Percentiles rank a stretch among this genome's conserved stretches.
These are phyloP conservation scores for Colletotrichum tropicale DNA, from an alignment of 2,329 filamentous ascomycete species.

Conservation along the genomic window DNA sequence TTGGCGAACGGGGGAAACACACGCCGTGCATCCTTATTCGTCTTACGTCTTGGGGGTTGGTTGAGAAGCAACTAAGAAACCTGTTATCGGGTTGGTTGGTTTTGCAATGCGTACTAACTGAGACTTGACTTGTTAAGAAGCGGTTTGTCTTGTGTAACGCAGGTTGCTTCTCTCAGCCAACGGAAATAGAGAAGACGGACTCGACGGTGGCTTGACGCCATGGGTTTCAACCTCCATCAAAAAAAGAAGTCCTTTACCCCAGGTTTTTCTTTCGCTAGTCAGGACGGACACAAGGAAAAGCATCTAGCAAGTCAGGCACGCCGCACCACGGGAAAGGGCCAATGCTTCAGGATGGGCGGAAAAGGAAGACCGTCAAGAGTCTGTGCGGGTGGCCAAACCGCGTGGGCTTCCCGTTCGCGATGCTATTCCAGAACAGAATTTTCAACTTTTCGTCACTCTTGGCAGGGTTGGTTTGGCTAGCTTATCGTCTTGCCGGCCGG, in stretches of 20 bases:
- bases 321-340: background rate
- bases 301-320: background rate
- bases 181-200: background rate
- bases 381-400: conserved; percentile 4
- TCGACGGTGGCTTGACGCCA: conserved; percentile 4
- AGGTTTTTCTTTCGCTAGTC: background rate
- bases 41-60: background rate
- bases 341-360: background rate
- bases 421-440: background rate
- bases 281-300: background rate
- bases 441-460: background rate
- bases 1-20: background rate
- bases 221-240: background rate
- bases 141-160: background rate
- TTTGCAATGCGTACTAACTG: background rate
- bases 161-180: background rate
- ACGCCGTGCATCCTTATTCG: background rate
- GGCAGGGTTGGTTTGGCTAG: background rate
- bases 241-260: background rate
- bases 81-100: background rate
- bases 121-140: background rate
- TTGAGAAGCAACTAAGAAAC: background rate
- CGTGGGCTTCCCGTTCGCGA: background rate
- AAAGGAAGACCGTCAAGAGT: background rate
- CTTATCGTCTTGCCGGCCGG: background rate